Conservation (phyloP, 495 filamentous ascomycete species). For the Pseudoneurospora amorphoporcata region DNA sequence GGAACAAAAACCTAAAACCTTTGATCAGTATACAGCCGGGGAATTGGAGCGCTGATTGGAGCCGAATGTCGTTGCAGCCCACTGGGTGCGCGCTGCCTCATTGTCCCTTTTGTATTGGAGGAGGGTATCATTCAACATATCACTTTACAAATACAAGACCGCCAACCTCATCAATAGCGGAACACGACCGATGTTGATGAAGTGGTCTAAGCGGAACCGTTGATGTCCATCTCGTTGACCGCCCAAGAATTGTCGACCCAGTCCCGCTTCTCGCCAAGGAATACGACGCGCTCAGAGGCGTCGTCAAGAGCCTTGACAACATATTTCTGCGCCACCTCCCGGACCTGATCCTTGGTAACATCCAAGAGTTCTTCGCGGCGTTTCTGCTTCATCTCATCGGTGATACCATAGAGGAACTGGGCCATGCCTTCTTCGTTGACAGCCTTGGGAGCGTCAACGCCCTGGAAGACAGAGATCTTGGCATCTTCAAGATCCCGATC, state of each 20-base stretch:
- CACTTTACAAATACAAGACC: slow-evolving; percentile 16
- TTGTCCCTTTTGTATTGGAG: slow-evolving; percentile 17
- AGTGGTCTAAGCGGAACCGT: slow-evolving; percentile 20
- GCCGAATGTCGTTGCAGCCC: neutral
- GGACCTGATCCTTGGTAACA: slow-evolving; percentile 72
- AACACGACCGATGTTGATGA: neutral
- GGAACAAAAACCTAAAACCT: neutral
- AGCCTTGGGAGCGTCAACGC: slow-evolving; percentile 82
- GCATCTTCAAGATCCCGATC: slow-evolving; percentile 87
- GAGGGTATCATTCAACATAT: slow-evolving; percentile 34
- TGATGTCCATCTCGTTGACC: slow-evolving; percentile 42
- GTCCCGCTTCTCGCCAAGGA: slow-evolving; percentile 77
- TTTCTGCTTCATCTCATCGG: slow-evolving; percentile 79
- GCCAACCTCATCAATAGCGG: neutral
- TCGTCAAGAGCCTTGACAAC: slow-evolving; percentile 58
- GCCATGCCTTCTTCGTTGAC: slow-evolving; percentile 84
- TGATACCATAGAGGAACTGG: slow-evolving; percentile 74
- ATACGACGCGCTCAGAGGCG: slow-evolving; percentile 45
- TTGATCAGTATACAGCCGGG: neutral
- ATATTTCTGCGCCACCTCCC: slow-evolving; percentile 69
- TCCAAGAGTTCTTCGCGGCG: slow-evolving; percentile 81
- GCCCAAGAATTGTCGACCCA: slow-evolving; percentile 53
- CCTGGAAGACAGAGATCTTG: slow-evolving; percentile 88
- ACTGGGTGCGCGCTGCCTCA: neutral
- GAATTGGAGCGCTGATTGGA: neutral